Percentiles rank a stretch among this genome's conserved stretches.
phyloP scores from a whole-genome alignment of 139 green algal species.

The Asterochloris erici region DNA sequence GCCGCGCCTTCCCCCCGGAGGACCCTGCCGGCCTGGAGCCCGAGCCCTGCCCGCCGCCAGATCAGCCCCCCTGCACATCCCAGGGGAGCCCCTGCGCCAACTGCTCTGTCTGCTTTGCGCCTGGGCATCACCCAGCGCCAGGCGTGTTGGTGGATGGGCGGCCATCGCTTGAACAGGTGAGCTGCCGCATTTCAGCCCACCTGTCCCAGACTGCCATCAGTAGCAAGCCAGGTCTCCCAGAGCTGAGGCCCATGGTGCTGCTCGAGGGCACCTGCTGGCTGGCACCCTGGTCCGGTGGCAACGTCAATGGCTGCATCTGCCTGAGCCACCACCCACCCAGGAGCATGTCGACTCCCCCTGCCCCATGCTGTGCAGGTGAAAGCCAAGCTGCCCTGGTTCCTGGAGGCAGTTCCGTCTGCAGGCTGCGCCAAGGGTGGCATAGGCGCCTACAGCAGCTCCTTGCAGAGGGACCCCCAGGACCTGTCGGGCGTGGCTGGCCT shows the following conservation, averaged over 20 bases:
- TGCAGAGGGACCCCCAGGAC: slow-evolving; percentile 35
- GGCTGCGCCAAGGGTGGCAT: slow-evolving; percentile 79
- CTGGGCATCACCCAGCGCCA: slow-evolving; percentile 14
- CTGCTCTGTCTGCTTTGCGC: slow-evolving; percentile 62
- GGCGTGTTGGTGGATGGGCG: slow-evolving; percentile 20
- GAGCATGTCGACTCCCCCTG: not conserved
- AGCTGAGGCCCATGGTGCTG: not conserved
- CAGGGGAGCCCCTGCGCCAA: slow-evolving; percentile 41
- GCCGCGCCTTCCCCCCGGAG: slow-evolving; percentile 27
- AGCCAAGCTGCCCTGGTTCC: slow-evolving; percentile 79
- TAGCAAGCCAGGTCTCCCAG: not conserved
- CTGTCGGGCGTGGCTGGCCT: slow-evolving; percentile 38
- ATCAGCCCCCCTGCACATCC: slow-evolving; percentile 63
- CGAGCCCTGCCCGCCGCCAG: slow-evolving; percentile 64
- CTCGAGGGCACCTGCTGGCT: not conserved
- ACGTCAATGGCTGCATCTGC: not conserved
- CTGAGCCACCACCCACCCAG: not conserved
- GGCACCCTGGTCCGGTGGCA: not conserved
- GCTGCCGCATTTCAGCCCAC: not conserved
- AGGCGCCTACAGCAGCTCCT: slow-evolving; percentile 68
- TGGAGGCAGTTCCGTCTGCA: slow-evolving; percentile 59
- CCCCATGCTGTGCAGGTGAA: slow-evolving; percentile 6
- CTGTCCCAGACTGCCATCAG: not conserved
- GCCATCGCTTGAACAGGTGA: slow-evolving; percentile 52
- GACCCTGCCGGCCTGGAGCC: not conserved